Base-by-base conservation (phyloP, 1,139 yeast species). In the Chernovozyma sophiae-reginae region DNA sequence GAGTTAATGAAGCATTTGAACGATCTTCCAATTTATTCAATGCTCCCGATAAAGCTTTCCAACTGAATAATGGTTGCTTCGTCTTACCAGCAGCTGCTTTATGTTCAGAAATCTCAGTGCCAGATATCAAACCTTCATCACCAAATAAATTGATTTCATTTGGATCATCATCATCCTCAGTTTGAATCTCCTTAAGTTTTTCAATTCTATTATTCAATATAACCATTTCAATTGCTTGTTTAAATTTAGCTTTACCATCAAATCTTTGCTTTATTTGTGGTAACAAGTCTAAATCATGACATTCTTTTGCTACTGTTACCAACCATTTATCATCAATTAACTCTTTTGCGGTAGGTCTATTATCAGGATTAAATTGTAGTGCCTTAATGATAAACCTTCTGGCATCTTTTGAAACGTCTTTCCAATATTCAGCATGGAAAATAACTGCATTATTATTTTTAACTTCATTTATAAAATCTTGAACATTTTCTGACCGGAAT, bases 401-500 rank as follows among this genome's bases (percentile, higher is more conserved):
- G 11, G 96, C 96, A 38, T 79, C 85, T 32, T 69, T 68, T 8
- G 90, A 79, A 19, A 89, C 83, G 43, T 78, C 75, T 44, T 72
- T 73, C 97, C 97, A 92, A 62, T 89, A 87, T 47, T 81, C 86
- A 27, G 80, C 80, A 56, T 89, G 96, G 67, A 92, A 92, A 2
- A 81, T 76, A 24, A 89, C 92, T 5, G 84, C 87, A 43, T 77
- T 69, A 45, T 82, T 78, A 44, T 72, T 62, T 43, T 68, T 63
- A 35, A 87, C 95, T 56, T 90, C 97, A 35, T 74, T 75, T 35
- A 90, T 62, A 53, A 90, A 90, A 45, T 86, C 95, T 38, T 74
- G 76, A 3, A 85, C 87, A 40, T 78, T 83, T 53, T 90, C 96
- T 1, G 96, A 79, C 35, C 90, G 68, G 62, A 90, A 89, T 3